Base-by-base conservation (phyloP, 139 green algal species). In the Chlorella sp. region DNA sequence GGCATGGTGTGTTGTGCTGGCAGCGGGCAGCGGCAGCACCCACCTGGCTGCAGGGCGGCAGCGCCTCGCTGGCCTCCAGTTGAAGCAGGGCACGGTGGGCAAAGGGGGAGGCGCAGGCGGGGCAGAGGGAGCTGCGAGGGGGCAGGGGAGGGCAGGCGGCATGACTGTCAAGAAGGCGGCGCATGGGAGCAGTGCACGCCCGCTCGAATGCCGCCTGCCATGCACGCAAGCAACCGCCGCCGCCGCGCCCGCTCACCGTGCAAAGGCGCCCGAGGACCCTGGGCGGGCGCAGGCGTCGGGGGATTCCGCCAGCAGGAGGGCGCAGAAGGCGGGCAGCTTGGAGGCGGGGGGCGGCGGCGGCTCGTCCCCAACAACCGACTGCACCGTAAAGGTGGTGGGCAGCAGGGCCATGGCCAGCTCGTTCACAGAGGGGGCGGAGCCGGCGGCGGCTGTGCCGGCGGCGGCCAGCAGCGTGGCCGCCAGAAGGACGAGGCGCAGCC, bases 11-110 rank as follows among this genome's bases (percentile, higher is more conserved):
- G n/a, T n/a, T n/a, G n/a, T n/a, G n/a, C n/a, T n/a, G n/a, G n/a
- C n/a, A n/a, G n/a, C n/a, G n/a, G n/a, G n/a, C n/a, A n/a, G n/a
- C n/a, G n/a, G 36, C 14, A 28, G 19, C 75, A 32, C 75, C 15
- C 39, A 61, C 80, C 48, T 85, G 80, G 80, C 48, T 69, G 80
- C 80, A 85, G 12, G 80, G 80, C 80, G 18, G n/a, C 80, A 69
- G 48, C 42, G 40, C 12, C 1, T 19, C 80, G 1, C 30, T 21
- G 30, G 48, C 1, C 30, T 32, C 40, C 11, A 48, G 3, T 19
- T 66, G 42, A 11, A 60, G 37, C 77, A 85, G 80, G 22, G 30
- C 1, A 39, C 80, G 80, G 48, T 22, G 30, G 1, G 30, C 48
- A 18, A 48, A 15, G 26, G 79, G 16, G 3, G 42, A 22, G 80